A percentile compares a stretch with the other conserved stretches of the same genome.
phyloP scores from a whole-genome alignment of 441 rosid genomes.

The Pelargonium australe region DNA sequence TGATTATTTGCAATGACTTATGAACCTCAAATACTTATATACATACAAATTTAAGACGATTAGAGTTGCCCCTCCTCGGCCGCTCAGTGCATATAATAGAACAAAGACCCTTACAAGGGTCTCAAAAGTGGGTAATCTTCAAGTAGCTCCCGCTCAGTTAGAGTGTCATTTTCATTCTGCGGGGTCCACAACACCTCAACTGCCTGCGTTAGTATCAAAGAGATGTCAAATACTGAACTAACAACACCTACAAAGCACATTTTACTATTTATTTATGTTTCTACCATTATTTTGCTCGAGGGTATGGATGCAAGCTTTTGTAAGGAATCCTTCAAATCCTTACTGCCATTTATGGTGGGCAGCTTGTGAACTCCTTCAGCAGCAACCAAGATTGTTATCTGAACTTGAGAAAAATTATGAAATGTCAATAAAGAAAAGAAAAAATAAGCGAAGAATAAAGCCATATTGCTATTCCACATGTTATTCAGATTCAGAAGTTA shows the following conservation, averaged over 20 bases:
- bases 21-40: background rate
- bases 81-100: background rate
- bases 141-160: slow-evolving; percentile 71
- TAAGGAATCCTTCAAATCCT: slow-evolving; percentile 73
- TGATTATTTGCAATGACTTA: background rate
- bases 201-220: slow-evolving; percentile 42
- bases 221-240: slow-evolving; percentile 10
- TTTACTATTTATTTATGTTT: slow-evolving; percentile 12
- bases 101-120: slow-evolving; percentile 40
- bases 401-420: slow-evolving; percentile 15
- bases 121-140: slow-evolving; percentile 89
- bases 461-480: background rate
- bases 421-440: slow-evolving; percentile 3
- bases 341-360: slow-evolving; percentile 57
- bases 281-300: slow-evolving; percentile 59
- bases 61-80: background rate
- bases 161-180: slow-evolving; percentile 63
- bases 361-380: slow-evolving; percentile 79
- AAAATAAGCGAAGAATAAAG: background rate
- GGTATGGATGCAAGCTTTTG: slow-evolving; percentile 73
- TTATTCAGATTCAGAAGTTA: background rate
- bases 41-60: background rate
- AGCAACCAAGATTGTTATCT: slow-evolving; percentile 87
- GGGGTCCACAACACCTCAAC: slow-evolving; percentile 96
- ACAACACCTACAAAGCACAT: background rate